These are phyloP conservation scores for Aspergillus sp. DNA, from an alignment of 2,329 filamentous ascomycete genomes.

Conservation along the genomic window DNA sequence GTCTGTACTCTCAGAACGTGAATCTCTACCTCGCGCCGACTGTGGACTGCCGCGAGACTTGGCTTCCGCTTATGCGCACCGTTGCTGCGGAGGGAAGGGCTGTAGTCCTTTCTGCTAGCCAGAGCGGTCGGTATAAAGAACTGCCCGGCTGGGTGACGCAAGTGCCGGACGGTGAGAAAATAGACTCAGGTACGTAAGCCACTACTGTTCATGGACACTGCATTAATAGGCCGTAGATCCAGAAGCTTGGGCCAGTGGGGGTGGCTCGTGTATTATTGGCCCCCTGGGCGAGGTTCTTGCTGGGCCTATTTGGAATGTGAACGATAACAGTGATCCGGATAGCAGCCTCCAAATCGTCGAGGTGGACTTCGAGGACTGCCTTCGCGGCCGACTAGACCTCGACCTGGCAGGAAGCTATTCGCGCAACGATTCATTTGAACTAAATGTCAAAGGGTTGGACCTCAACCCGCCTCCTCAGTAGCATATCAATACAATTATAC, in stretches of 20 bases:
- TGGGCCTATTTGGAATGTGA: slow-evolving; percentile 76
- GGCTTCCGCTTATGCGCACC: slow-evolving; percentile 79
- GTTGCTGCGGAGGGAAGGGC: slow-evolving; percentile 78
- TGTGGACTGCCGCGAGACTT: slow-evolving; percentile 79
- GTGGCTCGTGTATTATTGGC: slow-evolving; percentile 79
- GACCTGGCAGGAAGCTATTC: slow-evolving; percentile 87
- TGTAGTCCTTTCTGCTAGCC: slow-evolving; percentile 83
- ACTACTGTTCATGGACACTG: not conserved
- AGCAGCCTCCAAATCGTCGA: slow-evolving; percentile 61
- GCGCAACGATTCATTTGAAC: slow-evolving; percentile 64
- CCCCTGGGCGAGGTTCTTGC: slow-evolving; percentile 77
- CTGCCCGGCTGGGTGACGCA: slow-evolving; percentile 58
- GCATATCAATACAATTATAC: not conserved
- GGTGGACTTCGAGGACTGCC: slow-evolving; percentile 85
- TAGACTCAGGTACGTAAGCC: slow-evolving; percentile 3
- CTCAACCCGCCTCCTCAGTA: slow-evolving; percentile 57
- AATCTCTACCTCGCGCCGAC: slow-evolving; percentile 91
- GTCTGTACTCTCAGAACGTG: slow-evolving; percentile 84
- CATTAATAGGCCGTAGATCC: slow-evolving; percentile 4
- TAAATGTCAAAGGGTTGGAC: slow-evolving; percentile 61
- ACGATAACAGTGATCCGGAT: slow-evolving; percentile 29
- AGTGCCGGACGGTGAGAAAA: slow-evolving; percentile 7
- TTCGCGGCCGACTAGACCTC: slow-evolving; percentile 75
- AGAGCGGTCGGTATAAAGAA: slow-evolving; percentile 66
- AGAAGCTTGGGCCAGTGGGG: slow-evolving; percentile 61